A percentile compares a stretch with the other conserved stretches of the same genome.
phyloP scores from a whole-genome alignment of 805 yeast genomes.

The Zygoascus bituminiphila region DNA sequence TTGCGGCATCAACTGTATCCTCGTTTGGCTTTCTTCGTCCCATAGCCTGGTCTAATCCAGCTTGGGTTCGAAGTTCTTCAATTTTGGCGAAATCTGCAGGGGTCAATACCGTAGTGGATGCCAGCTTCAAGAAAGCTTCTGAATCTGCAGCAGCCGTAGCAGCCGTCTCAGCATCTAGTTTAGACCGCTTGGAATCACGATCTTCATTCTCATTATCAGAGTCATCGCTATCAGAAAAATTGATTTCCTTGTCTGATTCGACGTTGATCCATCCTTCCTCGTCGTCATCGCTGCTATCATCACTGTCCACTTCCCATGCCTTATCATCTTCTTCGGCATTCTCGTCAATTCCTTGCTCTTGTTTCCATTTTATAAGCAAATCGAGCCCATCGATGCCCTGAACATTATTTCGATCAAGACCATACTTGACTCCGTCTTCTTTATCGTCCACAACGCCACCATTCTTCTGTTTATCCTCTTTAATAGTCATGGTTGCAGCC shows the following conservation, averaged over 20 bases:
- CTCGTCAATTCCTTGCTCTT: constrained; percentile 45
- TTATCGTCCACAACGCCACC: constrained; percentile 37
- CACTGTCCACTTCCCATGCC: constrained; percentile 45
- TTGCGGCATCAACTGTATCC: constrained; percentile 73
- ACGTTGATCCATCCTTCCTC: constrained; percentile 91
- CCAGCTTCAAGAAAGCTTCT: constrained; percentile 45
- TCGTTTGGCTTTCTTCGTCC: constrained; percentile 37
- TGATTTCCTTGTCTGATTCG: constrained; percentile 71
- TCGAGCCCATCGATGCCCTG: constrained; percentile 89
- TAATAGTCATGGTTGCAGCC: constrained; percentile 74
- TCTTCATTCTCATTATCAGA: constrained; percentile 32
- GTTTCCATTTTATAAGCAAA: constrained; percentile 78
- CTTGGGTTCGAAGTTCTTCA: constrained; percentile 76
- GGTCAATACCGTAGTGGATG: constrained; percentile 72
- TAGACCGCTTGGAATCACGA: constrained; percentile 14
- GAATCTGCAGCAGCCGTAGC: constrained; percentile 25
- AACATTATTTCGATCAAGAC: constrained; percentile 56
- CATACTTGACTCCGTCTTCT: constrained; percentile 38
- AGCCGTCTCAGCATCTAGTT: constrained; percentile 22
- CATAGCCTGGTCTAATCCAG: constrained; percentile 75
- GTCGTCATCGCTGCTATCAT: constrained; percentile 39
- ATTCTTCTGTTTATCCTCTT: constrained; percentile 40
- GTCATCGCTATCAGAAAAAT: constrained; percentile 38
- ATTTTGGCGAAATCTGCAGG: constrained; percentile 97
- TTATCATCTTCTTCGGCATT: constrained; percentile 57